Evolutionary conservation across 2,329 filamentous ascomycete species (phyloP), one percentile per base, ranked within the genome.

Genomic region (Colletotrichum sp.): DNA sequence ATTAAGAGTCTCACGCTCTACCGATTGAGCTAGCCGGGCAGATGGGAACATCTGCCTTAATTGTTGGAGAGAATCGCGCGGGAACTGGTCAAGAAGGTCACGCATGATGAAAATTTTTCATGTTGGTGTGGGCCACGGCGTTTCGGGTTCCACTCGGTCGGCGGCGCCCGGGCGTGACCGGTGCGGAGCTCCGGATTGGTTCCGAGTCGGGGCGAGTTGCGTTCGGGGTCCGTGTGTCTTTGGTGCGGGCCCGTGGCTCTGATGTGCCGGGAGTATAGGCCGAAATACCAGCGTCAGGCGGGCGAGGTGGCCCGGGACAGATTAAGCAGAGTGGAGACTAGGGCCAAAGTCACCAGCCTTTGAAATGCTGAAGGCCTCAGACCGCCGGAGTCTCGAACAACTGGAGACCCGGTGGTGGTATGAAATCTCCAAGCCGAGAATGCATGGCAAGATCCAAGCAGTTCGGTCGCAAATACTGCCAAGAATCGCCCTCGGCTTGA

Each of bases 1-100:
- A 73, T 69, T 89, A 89, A 90, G 91, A 92, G 91, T 92, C 90
- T 91, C 87, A 92, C 90, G 90, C 90, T 93, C 90, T 92, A 92
- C 89, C 89, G 89, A 91, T 91, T 91, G 89, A 91, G 89, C 89
- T 91, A 91, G 86, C 87, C 87, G 85, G 87, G 87, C 87, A 64
- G 69, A 72, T 58, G 57, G 18, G 16, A 36, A 81, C 33, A 72
- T 72, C 70, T 72, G 70, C 70, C 70, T 64, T 69, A 34, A 51
- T 24, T 57, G 47, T 68, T 68, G 69, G 6, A 0, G 3, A 2
- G 0, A 2, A 1, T 24, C 24, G 24, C 27, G 18, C 16, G 9
- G 27, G 15, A 18, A 3, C 8, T 4, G 5, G 3, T 31, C 16
- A 43, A 13, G 24, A 36, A 58, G n/a, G 18, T 12, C 36, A 21